Evolutionary conservation across 2,329 filamentous ascomycete genomes (phyloP).

Genomic region (Penicillium sp.): DNA sequence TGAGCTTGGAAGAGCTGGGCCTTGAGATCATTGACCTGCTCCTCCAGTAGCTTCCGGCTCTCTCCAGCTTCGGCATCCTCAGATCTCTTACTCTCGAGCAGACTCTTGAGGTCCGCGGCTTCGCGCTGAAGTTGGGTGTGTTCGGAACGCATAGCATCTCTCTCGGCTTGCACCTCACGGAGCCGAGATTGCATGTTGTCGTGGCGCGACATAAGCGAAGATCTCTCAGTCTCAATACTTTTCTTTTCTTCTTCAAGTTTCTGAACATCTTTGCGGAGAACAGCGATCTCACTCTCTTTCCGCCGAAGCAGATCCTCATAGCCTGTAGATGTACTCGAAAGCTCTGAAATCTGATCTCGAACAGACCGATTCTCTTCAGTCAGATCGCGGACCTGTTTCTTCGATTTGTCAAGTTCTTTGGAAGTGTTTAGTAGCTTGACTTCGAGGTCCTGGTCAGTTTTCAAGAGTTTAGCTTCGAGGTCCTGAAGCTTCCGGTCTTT

Average conservation of each 20-base stretch:
- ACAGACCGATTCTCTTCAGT: conserved; percentile 75
- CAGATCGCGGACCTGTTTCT: conserved; percentile 71
- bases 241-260: conserved; percentile 77
- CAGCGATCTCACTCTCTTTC: conserved; percentile 87
- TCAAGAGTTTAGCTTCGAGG: conserved; percentile 75
- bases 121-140: conserved; percentile 82
- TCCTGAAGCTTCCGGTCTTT: conserved; percentile 90
- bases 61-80: conserved; percentile 83
- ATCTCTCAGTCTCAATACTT: conserved; percentile 73
- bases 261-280: conserved; percentile 79
- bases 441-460: conserved; percentile 83
- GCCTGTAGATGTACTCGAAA: conserved; percentile 87
- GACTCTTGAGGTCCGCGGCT: conserved; percentile 77
- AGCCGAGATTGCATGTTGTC: conserved; percentile 72
- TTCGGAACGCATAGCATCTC: conserved; percentile 80
- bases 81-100: conserved; percentile 82
- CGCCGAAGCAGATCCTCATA: conserved; percentile 91
- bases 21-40: conserved; percentile 84
- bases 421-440: conserved; percentile 72
- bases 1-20: conserved; percentile 78
- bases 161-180: conserved; percentile 80
- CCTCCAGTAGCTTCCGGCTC: conserved; percentile 75
- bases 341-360: conserved; percentile 76
- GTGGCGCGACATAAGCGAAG: conserved; percentile 67
- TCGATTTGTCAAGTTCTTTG: conserved; percentile 73